Base-by-base conservation (phyloP, 2,329 filamentous ascomycete species). In the Xylariomycetidae sp. region DNA sequence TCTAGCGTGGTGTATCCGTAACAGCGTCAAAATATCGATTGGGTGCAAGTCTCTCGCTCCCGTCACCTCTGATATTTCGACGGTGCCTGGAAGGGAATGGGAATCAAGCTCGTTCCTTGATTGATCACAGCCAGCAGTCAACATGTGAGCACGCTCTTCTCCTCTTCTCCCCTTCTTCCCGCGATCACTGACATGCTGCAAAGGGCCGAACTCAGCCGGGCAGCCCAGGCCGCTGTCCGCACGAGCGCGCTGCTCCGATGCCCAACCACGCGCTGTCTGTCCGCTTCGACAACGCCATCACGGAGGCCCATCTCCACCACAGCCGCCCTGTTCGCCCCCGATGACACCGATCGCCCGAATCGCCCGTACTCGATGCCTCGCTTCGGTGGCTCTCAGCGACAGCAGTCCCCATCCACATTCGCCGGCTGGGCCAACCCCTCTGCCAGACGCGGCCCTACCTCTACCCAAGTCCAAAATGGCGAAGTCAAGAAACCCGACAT, bases 171-270 rank as follows among this genome's bases (percentile, higher is more conserved):
- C 12, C 18, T 10, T 2, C n/a, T 24, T 24, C 20, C 6, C 10
- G 29, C 27, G 24, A n/a, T n/a, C 12, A 29, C 40, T 40, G 14
- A 42, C 25, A 30, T 32, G 25, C 12, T 17, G 20, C 23, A 4
- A 16, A 55, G 52, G 52, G 45, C 48, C 17, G 50, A 55, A 31
- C 26, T 55, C 15, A 40, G 36, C 38, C 49, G 50, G 19, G 37
- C 40, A 30, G 46, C 47, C 35, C 46, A 49, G 35, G 40, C 42
- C 22, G 46, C 46, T 15, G 22, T 47, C 26, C 48, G 49, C 34
- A 45, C 52, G 23, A 35, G 44, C 12, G 40, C 45, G 5, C 22
- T 48, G 10, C 39, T 52, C 16, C 48, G 48, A 38, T n/a, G n/a
- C n/a, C n/a, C n/a, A n/a, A n/a, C n/a, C n/a, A n/a, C n/a, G n/a